phyloP scores from a whole-genome alignment of 192 early-diverging fungal species.

The Kappamyces sp. region DNA sequence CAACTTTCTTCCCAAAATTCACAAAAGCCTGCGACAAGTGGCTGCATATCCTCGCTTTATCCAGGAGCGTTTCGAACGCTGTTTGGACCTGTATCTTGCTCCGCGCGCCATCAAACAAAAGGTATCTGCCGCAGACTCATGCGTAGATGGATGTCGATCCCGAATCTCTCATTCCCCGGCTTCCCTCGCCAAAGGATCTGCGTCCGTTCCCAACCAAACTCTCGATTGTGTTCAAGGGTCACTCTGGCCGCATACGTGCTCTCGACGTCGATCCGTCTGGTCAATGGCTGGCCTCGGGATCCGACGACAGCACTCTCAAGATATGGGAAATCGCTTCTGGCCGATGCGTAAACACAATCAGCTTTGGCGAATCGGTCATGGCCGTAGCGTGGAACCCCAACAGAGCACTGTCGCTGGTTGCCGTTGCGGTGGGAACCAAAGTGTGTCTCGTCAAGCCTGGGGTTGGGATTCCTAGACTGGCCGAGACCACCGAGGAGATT shows the following conservation, averaged over 20 bases:
- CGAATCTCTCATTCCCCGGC: slow-evolving; percentile 89
- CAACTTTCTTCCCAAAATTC: slow-evolving; percentile 66
- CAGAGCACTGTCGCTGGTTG: slow-evolving; percentile 67
- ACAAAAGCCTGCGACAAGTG: slow-evolving; percentile 70
- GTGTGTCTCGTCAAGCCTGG: slow-evolving; percentile 40
- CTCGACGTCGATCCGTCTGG: slow-evolving; percentile 90
- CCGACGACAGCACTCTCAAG: slow-evolving; percentile 81
- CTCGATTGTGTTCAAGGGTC: slow-evolving; percentile 73
- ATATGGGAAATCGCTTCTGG: slow-evolving; percentile 91
- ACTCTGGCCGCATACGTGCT: slow-evolving; percentile 71
- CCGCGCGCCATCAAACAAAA: slow-evolving; percentile 85
- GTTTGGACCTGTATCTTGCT: slow-evolving; percentile 93
- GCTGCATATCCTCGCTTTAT: slow-evolving; percentile 85
- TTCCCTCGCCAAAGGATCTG: slow-evolving; percentile 90
- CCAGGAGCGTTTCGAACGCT: slow-evolving; percentile 93
- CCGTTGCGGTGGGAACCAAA: slow-evolving; percentile 48
- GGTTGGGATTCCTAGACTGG: slow-evolving; percentile 16
- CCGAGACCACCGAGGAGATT: slow-evolving; percentile 24
- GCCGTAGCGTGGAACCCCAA: slow-evolving; percentile 88
- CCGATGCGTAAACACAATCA: slow-evolving; percentile 74
- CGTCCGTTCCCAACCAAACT: slow-evolving; percentile 85
- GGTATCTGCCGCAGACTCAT: slow-evolving; percentile 22
- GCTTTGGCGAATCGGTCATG: slow-evolving; percentile 62
- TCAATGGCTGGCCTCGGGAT: slow-evolving; percentile 82
- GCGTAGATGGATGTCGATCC: slow-evolving; percentile 72